Conservation (phyloP, 148 eudicot genomes). For the Nepenthes mirabilis region DNA sequence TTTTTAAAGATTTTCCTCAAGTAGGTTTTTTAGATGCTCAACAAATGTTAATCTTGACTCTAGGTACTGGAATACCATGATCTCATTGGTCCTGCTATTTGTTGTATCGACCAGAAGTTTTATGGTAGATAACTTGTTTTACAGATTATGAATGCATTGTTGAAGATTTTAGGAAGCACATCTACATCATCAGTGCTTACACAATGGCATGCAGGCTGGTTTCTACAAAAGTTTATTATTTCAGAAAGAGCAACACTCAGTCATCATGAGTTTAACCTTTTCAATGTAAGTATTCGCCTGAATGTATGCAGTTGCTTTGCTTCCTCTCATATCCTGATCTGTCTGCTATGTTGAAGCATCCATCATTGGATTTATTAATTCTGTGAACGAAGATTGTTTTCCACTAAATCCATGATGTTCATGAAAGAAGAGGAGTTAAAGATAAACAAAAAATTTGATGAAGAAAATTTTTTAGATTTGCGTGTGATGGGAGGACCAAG, state of each 20-base stretch:
- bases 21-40: too few relatives aligned
- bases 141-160: constrained; percentile 33
- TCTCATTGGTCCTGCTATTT: too few relatives aligned
- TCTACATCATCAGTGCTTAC: constrained; percentile 19
- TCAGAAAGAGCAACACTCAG: constrained; percentile 23
- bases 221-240: constrained; percentile 31
- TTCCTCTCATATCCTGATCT: neutral
- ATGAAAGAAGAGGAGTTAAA: too few relatives aligned
- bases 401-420: too few relatives aligned
- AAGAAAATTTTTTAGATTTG: too few relatives aligned
- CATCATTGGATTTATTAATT: too few relatives aligned
- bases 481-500: too few relatives aligned
- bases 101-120: too few relatives aligned
- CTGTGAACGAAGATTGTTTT: too few relatives aligned
- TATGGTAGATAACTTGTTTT: neutral
- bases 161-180: constrained; percentile 25
- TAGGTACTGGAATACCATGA: neutral
- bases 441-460: too few relatives aligned
- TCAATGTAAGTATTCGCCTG: constrained; percentile 29
- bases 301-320: constrained; percentile 11
- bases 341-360: neutral
- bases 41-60: neutral
- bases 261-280: constrained; percentile 26
- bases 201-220: constrained; percentile 46
- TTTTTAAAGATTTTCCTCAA: neutral